Base-by-base conservation (phyloP, 2,329 filamentous ascomycete species). In the Acrodontium crateriforme region DNA sequence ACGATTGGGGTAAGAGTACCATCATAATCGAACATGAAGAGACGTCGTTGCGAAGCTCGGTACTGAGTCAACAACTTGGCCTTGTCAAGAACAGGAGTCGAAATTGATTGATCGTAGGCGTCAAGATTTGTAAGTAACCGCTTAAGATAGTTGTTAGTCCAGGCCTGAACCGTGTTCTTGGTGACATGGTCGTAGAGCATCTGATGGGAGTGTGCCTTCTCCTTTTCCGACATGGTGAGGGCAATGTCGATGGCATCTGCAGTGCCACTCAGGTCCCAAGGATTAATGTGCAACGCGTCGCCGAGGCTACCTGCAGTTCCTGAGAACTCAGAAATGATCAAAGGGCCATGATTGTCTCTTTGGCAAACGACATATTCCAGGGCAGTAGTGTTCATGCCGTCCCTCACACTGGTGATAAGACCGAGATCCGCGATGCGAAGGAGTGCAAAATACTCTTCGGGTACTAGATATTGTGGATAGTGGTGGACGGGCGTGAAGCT, bases 11-110 rank as follows among this genome's bases (percentile, higher is more conserved):
- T 95, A 30, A 98, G 68, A 1, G 89, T 98, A 25, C 89, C 89
- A 52, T 98, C 89, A 47, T 98, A 98, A 58, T 98, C 89, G 50
- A 95, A 94, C 81, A 98, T 87, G 62, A 95, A 93, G 3, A 98
- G 65, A 8, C 89, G 74, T 56, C 80, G 82, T 37, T 69, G 69
- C 3, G 83, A 74, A 20, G 68, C 62, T 35, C 74, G 71, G 55
- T 94, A 95, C 35, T 76, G 75, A 30, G 67, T 60, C 19, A 92
- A 62, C 40, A 94, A 57, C 37, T 72, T 65, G 3, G 73, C 65
- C 18, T 75, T 74, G 50, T 95, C 84, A 12, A 95, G 70, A 2
- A 78, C 67, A 1, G 87, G 87, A 1, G 87, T 95, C 3, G 77
- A 71, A 32, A 78, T 71, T 8, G 74, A 70, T 35, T 78, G 74